A percentile compares a stretch with the other conserved stretches of the same genome.
Conservation (phyloP, 1,284 basidiomycete genomes). For the Fomes fomentarius region DNA sequence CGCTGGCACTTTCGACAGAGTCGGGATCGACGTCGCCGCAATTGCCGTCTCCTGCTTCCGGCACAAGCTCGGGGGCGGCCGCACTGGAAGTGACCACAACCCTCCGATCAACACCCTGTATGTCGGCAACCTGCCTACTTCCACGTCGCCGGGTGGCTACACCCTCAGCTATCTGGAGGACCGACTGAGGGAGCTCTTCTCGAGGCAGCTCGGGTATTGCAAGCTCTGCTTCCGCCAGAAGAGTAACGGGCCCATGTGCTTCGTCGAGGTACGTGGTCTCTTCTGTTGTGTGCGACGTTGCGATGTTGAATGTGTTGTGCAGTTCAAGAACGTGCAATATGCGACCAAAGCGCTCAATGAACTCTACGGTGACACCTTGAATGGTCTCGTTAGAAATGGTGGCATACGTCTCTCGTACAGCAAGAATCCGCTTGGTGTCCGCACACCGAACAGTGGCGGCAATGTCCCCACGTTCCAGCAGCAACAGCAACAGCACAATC, state of each 20-base stretch:
- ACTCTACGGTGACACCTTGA: constrained; percentile 89
- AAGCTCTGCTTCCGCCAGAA: constrained; percentile 96
- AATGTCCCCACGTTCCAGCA: constrained; percentile 53
- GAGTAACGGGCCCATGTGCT: constrained; percentile 96
- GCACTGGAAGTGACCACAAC: constrained; percentile 85
- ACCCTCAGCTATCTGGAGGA: constrained; percentile 85
- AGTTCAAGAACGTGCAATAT: constrained; percentile 90
- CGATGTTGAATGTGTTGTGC: constrained; percentile 23
- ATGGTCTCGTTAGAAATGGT: constrained; percentile 90
- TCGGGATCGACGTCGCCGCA: constrained; percentile 49
- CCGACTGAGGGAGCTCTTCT: constrained; percentile 81
- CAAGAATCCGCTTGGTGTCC: constrained; percentile 91
- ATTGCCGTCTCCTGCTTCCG: constrained; percentile 48
- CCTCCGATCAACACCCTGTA: constrained; percentile 96
- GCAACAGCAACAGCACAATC: constrained; percentile 52
- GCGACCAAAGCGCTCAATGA: constrained; percentile 88
- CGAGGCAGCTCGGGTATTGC: constrained; percentile 80
- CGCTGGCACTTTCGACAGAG: constrained; percentile 55
- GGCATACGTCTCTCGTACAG: constrained; percentile 96
- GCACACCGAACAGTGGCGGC: constrained; percentile 70
- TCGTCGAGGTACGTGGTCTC: constrained; percentile 76
- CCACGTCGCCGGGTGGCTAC: constrained; percentile 63
- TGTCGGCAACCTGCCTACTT: constrained; percentile 90
- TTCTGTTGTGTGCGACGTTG: background rate
- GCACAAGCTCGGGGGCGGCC: constrained; percentile 43